These are phyloP conservation scores for Paramecium sonneborni DNA, from an alignment of 73 alveolate genomes.

Conservation along the genomic window DNA sequence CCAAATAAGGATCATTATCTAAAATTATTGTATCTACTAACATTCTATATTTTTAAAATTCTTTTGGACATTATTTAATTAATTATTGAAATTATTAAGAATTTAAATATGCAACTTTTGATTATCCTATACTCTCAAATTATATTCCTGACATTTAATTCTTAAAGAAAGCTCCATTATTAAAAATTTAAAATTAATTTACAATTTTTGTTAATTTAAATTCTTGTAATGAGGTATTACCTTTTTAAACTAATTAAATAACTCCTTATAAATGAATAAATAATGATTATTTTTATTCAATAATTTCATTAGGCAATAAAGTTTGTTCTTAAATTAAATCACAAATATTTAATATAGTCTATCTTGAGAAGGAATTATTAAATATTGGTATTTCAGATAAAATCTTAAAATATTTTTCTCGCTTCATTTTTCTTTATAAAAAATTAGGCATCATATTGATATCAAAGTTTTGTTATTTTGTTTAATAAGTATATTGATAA, in stretches of 20 bases:
- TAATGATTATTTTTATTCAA: neutral
- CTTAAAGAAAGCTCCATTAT: neutral
- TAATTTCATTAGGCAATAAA: neutral
- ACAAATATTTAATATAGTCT: neutral
- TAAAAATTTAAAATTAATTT: neutral
- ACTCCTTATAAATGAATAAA: neutral
- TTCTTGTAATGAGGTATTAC: neutral
- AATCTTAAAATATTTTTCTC: neutral
- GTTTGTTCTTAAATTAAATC: neutral
- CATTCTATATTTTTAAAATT: constrained; percentile 5
- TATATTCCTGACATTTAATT: neutral
- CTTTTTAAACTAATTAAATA: neutral
- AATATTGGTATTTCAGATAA: neutral
- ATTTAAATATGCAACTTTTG: neutral
- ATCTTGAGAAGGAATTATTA: neutral
- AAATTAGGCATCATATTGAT: neutral
- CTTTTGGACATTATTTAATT: neutral
- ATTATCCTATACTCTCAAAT: neutral
- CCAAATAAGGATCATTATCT: neutral
- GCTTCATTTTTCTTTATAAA: neutral
- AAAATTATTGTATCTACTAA: neutral
- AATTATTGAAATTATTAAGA: neutral
- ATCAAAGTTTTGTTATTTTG: neutral
- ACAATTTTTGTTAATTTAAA: neutral
- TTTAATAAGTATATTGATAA: neutral